These are phyloP conservation scores for Cadophora sp. DNA, from an alignment of 2,329 filamentous ascomycete genomes.

Conservation along the genomic window DNA sequence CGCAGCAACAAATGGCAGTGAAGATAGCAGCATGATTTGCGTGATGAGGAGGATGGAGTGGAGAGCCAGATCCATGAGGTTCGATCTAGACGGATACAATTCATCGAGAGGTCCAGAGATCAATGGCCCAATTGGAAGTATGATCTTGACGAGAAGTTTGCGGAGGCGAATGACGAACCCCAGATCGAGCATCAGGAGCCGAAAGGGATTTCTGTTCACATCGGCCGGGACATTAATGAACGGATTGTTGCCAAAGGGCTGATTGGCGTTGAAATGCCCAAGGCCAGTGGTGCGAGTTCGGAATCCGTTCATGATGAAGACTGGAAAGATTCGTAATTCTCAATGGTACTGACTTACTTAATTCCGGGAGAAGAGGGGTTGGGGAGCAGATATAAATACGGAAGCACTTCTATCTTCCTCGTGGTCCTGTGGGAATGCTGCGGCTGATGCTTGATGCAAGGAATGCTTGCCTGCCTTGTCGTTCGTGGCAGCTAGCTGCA, in stretches of 20 bases:
- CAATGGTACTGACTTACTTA: not conserved
- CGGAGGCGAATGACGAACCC: slow-evolving; percentile 46
- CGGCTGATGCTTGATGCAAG: slow-evolving; percentile 6
- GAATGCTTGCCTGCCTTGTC: slow-evolving; percentile 4
- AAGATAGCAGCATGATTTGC: slow-evolving; percentile 65
- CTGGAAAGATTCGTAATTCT: not conserved
- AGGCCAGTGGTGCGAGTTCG: slow-evolving; percentile 13
- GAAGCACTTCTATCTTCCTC: not conserved
- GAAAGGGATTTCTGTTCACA: slow-evolving; percentile 42
- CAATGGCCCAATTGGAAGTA: slow-evolving; percentile 62
- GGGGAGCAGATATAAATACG: not conserved
- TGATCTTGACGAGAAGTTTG: slow-evolving; percentile 59
- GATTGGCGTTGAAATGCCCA: slow-evolving; percentile 28
- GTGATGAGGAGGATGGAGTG: slow-evolving; percentile 64
- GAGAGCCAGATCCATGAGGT: slow-evolving; percentile 61
- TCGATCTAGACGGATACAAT: slow-evolving; percentile 63
- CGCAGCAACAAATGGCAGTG: slow-evolving; percentile 51
- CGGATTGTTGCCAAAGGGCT: slow-evolving; percentile 31
- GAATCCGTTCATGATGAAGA: slow-evolving; percentile 10
- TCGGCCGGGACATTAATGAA: slow-evolving; percentile 31
- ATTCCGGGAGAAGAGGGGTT: not conserved
- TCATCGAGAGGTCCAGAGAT: slow-evolving; percentile 67
- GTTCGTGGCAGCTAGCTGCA: too few species aligned
- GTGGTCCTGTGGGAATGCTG: not conserved
- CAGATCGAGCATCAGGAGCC: slow-evolving; percentile 50